These are phyloP conservation scores for Evernia prunastri DNA, from an alignment of 495 filamentous ascomycete species.

Conservation along the genomic window DNA sequence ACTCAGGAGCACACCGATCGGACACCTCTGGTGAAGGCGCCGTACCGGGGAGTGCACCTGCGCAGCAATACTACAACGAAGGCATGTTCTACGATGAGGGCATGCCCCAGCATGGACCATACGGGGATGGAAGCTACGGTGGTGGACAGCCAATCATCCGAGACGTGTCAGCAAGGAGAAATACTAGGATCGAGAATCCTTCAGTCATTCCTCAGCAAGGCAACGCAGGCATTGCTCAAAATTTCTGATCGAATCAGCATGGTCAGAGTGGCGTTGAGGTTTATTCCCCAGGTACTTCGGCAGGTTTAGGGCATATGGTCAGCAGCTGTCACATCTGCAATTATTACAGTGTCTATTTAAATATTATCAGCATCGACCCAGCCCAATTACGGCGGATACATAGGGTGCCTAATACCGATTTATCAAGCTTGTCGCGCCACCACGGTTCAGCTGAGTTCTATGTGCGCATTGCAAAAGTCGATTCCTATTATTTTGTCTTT, in stretches of 20 bases:
- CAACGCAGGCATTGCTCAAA: slow-evolving; percentile 94
- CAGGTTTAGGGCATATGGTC: slow-evolving; percentile 11
- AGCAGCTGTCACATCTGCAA: slow-evolving; percentile 11
- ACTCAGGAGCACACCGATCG: slow-evolving; percentile 75
- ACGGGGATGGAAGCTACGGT: slow-evolving; percentile 49
- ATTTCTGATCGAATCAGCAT: slow-evolving; percentile 55
- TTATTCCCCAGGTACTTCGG: background rate
- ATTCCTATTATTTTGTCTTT: background rate
- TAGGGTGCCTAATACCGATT: slow-evolving; percentile 1
- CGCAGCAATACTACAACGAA: slow-evolving; percentile 44
- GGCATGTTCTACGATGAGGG: slow-evolving; percentile 52
- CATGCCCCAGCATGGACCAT: slow-evolving; percentile 49
- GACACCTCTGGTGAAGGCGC: slow-evolving; percentile 74
- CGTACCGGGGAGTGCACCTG: slow-evolving; percentile 44
- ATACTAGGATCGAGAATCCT: slow-evolving; percentile 89
- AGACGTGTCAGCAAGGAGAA: slow-evolving; percentile 85
- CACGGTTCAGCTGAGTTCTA: background rate
- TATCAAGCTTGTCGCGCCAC: background rate
- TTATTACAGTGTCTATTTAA: slow-evolving; percentile 7
- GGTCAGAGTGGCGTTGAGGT: slow-evolving; percentile 14
- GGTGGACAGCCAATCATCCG: slow-evolving; percentile 74
- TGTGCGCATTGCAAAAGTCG: slow-evolving; percentile 15
- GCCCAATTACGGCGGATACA: slow-evolving; percentile 6
- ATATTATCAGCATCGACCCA: slow-evolving; percentile 12
- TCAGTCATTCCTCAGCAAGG: slow-evolving; percentile 79